These are phyloP conservation scores for Pythium diclinum DNA, from an alignment of 352 stramenopile species.

Conservation along the genomic window DNA sequence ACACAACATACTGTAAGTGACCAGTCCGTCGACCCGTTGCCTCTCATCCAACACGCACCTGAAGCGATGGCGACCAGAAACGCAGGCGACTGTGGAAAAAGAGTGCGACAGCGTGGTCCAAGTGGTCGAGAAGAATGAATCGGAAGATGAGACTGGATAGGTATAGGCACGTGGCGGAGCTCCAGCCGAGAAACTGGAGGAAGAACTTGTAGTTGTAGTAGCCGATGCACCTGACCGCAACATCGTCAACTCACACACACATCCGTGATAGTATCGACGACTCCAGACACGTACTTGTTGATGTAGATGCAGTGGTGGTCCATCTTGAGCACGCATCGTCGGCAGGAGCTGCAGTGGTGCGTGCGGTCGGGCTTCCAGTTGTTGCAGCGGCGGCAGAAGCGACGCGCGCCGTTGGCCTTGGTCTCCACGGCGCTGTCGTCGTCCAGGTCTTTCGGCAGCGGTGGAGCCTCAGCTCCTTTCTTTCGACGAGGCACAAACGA, in stretches of 20 bases:
- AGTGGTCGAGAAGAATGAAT: conserved; percentile 49
- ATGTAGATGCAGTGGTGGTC: conserved; percentile 89
- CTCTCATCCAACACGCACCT: conserved; percentile 32
- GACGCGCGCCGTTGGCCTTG: conserved; percentile 67
- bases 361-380: conserved; percentile 72
- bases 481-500: conserved; percentile 50
- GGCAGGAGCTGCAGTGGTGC: conserved; percentile 80
- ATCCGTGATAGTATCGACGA: neutral
- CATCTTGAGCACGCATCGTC: conserved; percentile 83
- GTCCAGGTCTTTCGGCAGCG: neutral
- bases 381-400: conserved; percentile 76
- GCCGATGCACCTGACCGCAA: conserved; percentile 62
- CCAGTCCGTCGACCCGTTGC: too few species aligned
- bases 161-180: conserved; percentile 61
- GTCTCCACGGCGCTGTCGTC: conserved; percentile 37
- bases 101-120: conserved; percentile 49
- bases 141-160: conserved; percentile 64
- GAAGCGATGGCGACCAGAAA: conserved; percentile 51
- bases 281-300: conserved; percentile 68
- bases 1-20: neutral
- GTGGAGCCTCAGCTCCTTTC: conserved; percentile 17
- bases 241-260: neutral
- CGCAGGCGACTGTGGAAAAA: conserved; percentile 56
- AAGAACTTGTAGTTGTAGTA: conserved; percentile 92
- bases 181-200: conserved; percentile 81